Percentiles rank a stretch among this genome's conserved stretches.
phyloP scores from a whole-genome alignment of 208 protist species.

The Trichomonas tenax region DNA sequence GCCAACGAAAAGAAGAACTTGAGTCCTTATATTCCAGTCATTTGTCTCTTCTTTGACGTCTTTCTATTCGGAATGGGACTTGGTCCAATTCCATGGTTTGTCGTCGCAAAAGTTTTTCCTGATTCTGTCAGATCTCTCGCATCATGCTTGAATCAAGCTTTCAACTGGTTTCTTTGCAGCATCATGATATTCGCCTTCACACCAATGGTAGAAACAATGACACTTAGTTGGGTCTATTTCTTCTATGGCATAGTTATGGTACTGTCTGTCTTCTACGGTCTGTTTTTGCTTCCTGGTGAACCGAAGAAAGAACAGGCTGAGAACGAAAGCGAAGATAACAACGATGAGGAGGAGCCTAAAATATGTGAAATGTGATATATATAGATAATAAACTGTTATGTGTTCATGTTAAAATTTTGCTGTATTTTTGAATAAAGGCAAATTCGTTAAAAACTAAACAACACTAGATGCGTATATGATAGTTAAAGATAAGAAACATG shows the following conservation, averaged over 20 bases:
- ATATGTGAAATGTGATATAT: too few species aligned
- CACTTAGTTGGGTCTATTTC: background rate
- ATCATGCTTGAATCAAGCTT: background rate
- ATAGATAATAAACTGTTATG: too few species aligned
- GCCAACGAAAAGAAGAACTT: background rate
- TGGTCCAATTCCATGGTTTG: background rate
- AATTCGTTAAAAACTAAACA: too few species aligned
- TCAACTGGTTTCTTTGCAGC: background rate
- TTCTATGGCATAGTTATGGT: background rate
- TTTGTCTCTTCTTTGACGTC: background rate
- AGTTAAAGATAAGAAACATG: too few species aligned
- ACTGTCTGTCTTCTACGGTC: background rate
- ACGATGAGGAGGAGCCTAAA: too few species aligned
- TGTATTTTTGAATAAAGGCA: too few species aligned
- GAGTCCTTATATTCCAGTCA: background rate
- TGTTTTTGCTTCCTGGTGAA: background rate
- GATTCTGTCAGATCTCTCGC: background rate
- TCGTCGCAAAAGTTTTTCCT: background rate
- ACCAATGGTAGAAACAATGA: background rate
- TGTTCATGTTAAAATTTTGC: too few species aligned
- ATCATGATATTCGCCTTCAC: background rate
- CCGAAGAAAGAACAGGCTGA: background rate
- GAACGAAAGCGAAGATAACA: too few species aligned
- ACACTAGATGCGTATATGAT: too few species aligned
- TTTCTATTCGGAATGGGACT: background rate